Percentiles rank a stretch among this genome's conserved stretches.
phyloP scores from a whole-genome alignment of 108 stramenopile species.

The Skeletonema menzelii region DNA sequence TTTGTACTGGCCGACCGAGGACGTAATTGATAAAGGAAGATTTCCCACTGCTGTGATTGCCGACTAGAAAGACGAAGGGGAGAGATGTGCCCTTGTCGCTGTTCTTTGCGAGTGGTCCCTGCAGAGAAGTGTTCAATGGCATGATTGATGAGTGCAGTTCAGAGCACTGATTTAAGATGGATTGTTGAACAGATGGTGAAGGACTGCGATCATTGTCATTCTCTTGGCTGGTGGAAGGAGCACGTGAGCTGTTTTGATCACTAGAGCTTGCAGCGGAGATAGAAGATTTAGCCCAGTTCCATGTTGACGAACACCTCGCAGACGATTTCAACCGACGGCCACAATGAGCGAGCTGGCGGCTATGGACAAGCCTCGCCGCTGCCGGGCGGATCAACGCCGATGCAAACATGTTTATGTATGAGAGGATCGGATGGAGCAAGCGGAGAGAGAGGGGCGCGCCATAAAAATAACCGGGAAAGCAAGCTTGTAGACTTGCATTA shows the following conservation, averaged over 20 bases:
- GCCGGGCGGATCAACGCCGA: background rate
- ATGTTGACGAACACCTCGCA: background rate
- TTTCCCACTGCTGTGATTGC: conserved; percentile 97
- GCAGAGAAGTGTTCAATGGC: conserved; percentile 62
- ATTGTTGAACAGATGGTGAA: conserved; percentile 28
- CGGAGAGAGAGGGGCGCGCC: too few relatives aligned
- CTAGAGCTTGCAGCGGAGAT: background rate
- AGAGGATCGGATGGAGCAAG: too few relatives aligned
- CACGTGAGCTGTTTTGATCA: background rate
- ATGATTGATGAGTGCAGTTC: conserved; percentile 62
- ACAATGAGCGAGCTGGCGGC: background rate
- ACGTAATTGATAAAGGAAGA: conserved; percentile 97
- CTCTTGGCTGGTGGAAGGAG: background rate
- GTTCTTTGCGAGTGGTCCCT: conserved; percentile 60
- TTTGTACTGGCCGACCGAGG: conserved; percentile 88
- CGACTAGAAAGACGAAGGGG: conserved; percentile 96
- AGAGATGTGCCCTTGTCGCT: conserved; percentile 73
- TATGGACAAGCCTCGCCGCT: background rate
- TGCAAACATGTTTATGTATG: background rate
- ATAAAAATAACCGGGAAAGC: too few relatives aligned
- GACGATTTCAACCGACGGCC: background rate
- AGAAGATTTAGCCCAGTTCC: background rate
- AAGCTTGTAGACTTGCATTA: too few relatives aligned
- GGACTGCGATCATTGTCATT: conserved; percentile 5
- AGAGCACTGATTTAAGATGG: conserved; percentile 45